Conservation (phyloP, 306 rosid species). For the Acmispon strigosus region DNA sequence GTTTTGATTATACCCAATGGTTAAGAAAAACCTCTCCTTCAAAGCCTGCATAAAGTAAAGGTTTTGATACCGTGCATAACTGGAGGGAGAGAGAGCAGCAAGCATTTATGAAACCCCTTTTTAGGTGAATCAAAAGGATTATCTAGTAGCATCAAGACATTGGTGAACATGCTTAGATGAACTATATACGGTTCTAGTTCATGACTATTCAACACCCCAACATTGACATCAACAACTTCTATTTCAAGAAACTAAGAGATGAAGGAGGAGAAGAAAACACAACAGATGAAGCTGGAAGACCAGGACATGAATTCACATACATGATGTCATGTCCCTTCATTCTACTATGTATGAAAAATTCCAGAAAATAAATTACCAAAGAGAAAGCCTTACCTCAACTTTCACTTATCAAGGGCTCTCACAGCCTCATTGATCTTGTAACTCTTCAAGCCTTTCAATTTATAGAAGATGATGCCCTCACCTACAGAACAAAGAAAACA, state of each 20-base stretch:
- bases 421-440: conserved; percentile 8
- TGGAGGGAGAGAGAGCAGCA: not conserved
- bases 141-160: not conserved
- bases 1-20: conserved; percentile 18
- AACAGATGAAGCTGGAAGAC: not conserved
- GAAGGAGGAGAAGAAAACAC: not conserved
- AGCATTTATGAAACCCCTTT: not conserved
- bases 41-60: conserved; percentile 25
- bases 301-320: conserved; percentile 1
- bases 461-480: not conserved
- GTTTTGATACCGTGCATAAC: not conserved
- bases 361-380: not conserved
- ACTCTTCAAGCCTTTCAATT: conserved; percentile 11
- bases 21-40: conserved; percentile 26
- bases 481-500: not conserved
- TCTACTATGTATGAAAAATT: not conserved
- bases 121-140: conserved; percentile 2
- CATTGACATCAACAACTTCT: not conserved
- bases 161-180: not conserved
- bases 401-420: conserved; percentile 13
- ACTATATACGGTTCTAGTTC: not conserved
- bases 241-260: not conserved
- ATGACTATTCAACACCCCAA: not conserved
- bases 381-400: conserved; percentile 25
- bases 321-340: not conserved